A percentile compares a stretch with the other conserved stretches of the same genome.
phyloP scores from a whole-genome alignment of 306 rosid genomes.

The Citrullus amarus region DNA sequence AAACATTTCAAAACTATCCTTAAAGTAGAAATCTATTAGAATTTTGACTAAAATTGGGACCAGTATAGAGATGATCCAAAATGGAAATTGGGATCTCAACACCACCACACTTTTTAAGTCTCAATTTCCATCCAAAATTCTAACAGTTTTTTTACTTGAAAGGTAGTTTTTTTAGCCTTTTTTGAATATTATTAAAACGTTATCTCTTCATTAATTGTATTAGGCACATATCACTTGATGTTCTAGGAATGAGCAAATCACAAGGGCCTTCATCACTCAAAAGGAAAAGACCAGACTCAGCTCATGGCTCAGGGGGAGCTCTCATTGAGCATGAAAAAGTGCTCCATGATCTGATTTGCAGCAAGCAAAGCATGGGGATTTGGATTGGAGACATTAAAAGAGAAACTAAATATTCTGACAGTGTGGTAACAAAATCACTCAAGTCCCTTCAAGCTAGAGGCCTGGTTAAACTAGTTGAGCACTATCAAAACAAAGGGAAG shows the following conservation, averaged over 20 bases:
- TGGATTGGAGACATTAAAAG: slow-evolving; percentile 45
- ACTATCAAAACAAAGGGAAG: slow-evolving; percentile 45
- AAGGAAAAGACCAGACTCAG: slow-evolving; percentile 37
- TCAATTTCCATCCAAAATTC: no score
- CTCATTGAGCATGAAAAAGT: slow-evolving; percentile 34
- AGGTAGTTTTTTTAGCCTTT: no score
- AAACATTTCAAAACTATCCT: no score
- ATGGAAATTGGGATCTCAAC: no score
- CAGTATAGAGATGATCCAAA: no score
- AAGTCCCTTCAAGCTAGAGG: slow-evolving; percentile 20
- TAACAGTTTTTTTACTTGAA: no score
- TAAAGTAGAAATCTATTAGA: no score
- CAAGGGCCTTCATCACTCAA: slow-evolving; percentile 36
- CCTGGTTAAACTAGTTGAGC: slow-evolving; percentile 53
- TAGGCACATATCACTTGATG: background rate
- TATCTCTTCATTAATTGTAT: background rate
- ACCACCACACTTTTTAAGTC: no score
- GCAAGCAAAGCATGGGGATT: slow-evolving; percentile 49
- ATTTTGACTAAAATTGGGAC: no score
- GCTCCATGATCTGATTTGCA: slow-evolving; percentile 33
- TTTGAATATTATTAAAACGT: no score
- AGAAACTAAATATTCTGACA: slow-evolving; percentile 36
- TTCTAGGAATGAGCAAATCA: slow-evolving; percentile 31
- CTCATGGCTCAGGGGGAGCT: slow-evolving; percentile 11
- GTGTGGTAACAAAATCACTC: slow-evolving; percentile 16